These are phyloP conservation scores for Heliosperma pusillum DNA, from an alignment of 148 eudicot species.

Conservation along the genomic window DNA sequence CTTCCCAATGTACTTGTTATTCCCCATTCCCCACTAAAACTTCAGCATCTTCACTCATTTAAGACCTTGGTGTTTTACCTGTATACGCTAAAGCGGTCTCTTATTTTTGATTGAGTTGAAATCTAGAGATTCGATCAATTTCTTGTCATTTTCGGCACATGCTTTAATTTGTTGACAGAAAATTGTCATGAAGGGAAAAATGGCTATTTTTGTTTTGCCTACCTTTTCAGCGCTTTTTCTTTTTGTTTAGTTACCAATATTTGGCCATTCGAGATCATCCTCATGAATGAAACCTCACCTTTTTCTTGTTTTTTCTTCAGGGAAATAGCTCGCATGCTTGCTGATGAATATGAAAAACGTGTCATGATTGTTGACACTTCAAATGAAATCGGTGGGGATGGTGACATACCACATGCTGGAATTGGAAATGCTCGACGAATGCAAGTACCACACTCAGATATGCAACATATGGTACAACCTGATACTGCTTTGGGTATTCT, in stretches of 20 bases:
- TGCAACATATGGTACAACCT: constrained; percentile 75
- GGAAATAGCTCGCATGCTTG: constrained; percentile 97
- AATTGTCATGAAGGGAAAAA: neutral
- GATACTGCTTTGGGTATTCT: constrained; percentile 6
- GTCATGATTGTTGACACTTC: constrained; percentile 99
- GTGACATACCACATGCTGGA: constrained; percentile 97
- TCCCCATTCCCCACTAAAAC: neutral
- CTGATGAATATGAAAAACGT: constrained; percentile 77
- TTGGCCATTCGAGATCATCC: neutral
- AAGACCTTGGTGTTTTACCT: neutral
- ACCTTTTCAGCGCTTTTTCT: neutral
- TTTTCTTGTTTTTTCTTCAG: constrained; percentile 34
- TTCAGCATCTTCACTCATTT: neutral
- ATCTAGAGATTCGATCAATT: neutral
- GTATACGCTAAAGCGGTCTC: neutral
- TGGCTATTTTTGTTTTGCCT: neutral
- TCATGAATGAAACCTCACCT: neutral
- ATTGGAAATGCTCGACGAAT: constrained; percentile 89
- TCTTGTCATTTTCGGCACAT: neutral
- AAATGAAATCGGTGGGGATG: constrained; percentile 99
- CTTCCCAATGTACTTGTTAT: neutral
- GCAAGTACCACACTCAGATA: constrained; percentile 89
- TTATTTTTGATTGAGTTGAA: neutral
- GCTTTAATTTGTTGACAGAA: constrained; percentile 5
- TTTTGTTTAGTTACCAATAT: neutral